Evolutionary conservation across 345 rosid species (phyloP).

Genomic region (Cardamine resedifolia): DNA sequence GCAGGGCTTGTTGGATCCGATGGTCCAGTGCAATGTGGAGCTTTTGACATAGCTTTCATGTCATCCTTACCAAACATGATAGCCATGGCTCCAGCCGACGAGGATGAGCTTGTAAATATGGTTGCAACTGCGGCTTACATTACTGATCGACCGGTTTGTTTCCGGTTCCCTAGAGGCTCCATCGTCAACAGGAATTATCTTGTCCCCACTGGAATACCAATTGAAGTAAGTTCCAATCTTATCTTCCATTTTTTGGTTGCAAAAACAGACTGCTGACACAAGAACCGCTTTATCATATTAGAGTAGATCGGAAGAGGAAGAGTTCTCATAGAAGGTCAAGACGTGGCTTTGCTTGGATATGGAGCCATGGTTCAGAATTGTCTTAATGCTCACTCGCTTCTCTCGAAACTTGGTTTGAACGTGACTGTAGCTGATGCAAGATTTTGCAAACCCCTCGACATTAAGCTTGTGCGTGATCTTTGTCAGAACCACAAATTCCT

Average conservation of each 20-base stretch:
- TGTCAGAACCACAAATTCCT: slow-evolving; percentile 67
- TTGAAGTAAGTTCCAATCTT: slow-evolving; percentile 56
- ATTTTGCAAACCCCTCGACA: slow-evolving; percentile 94
- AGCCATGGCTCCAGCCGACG: slow-evolving; percentile 93
- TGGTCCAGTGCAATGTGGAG: slow-evolving; percentile 84
- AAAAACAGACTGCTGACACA: slow-evolving; percentile 16
- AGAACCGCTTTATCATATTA: slow-evolving; percentile 25
- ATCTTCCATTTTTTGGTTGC: not conserved
- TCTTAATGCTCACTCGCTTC: slow-evolving; percentile 76
- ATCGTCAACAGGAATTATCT: slow-evolving; percentile 51
- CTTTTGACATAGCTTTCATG: slow-evolving; percentile 91
- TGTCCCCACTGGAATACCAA: slow-evolving; percentile 53
- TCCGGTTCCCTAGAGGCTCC: slow-evolving; percentile 86
- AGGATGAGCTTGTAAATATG: slow-evolving; percentile 85
- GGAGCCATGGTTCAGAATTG: slow-evolving; percentile 96
- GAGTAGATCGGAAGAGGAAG: slow-evolving; percentile 84
- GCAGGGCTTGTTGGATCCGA: slow-evolving; percentile 92
- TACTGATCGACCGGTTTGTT: slow-evolving; percentile 81
- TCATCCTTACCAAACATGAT: slow-evolving; percentile 96
- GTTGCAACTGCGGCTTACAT: slow-evolving; percentile 76
- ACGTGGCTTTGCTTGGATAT: slow-evolving; percentile 86
- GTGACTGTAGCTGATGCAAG: slow-evolving; percentile 94
- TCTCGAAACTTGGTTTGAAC: slow-evolving; percentile 72
- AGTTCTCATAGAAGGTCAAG: slow-evolving; percentile 74
- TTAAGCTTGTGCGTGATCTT: slow-evolving; percentile 65